phyloP scores from a whole-genome alignment of 2,329 filamentous ascomycete genomes.

The Colletotrichum limetticola region DNA sequence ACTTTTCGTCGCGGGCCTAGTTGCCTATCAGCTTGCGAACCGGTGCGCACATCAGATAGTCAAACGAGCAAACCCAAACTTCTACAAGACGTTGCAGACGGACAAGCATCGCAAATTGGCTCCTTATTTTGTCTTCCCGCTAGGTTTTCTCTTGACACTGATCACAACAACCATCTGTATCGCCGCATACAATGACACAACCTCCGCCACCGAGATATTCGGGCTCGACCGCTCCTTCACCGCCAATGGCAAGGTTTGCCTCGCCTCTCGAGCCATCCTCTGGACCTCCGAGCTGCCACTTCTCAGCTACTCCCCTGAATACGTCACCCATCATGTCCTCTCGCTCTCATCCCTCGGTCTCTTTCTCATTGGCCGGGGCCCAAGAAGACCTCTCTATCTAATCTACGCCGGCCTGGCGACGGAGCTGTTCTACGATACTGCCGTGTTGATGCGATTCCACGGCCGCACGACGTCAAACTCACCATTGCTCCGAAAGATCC shows the following conservation, averaged over 20 bases:
- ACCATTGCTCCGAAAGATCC: background rate
- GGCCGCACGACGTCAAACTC: background rate
- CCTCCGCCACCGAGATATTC: background rate
- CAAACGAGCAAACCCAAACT: background rate
- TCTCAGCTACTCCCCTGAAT: conserved; percentile 26
- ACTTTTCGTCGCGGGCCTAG: background rate
- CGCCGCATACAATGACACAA: conserved; percentile 15
- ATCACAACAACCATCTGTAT: conserved; percentile 17
- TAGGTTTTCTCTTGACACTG: conserved; percentile 27
- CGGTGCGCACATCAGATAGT: background rate
- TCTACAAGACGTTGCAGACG: conserved; percentile 7
- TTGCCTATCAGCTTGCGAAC: background rate
- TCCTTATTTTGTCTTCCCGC: conserved; percentile 31
- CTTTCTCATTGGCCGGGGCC: background rate
- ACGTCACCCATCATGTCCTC: conserved; percentile 32
- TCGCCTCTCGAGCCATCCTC: conserved; percentile 23
- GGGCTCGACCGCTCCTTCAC: background rate
- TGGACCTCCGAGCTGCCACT: conserved; percentile 35
- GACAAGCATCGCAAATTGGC: background rate
- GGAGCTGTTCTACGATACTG: conserved; percentile 28
- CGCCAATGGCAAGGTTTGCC: conserved; percentile 20
- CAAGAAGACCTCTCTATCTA: conserved; percentile 16
- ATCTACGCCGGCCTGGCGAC: conserved; percentile 32
- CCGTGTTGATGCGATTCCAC: conserved; percentile 19
- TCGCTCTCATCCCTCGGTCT: conserved; percentile 21